These are phyloP conservation scores for Eucalyptus cloeziana DNA, from an alignment of 345 rosid species.

Conservation along the genomic window DNA sequence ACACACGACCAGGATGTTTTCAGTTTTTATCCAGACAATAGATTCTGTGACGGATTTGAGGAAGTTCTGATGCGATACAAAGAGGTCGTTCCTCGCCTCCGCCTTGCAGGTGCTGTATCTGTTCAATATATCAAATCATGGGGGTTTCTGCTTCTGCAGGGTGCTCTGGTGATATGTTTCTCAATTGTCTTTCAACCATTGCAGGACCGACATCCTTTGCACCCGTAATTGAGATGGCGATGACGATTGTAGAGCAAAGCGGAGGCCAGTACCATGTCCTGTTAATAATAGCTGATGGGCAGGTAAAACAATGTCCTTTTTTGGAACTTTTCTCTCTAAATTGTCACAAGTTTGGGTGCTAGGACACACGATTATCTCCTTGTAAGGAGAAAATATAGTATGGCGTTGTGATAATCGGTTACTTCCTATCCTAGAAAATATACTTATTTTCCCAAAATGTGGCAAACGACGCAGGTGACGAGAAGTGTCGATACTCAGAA, in stretches of 20 bases:
- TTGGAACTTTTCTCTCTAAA: neutral
- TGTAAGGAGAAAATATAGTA: neutral
- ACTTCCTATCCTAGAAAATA: neutral
- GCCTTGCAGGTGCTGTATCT: neutral
- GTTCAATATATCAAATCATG: neutral
- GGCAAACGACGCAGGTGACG: conserved; percentile 39
- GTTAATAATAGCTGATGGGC: conserved; percentile 90
- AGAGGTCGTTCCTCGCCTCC: neutral
- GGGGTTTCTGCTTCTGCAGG: neutral
- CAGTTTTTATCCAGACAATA: neutral
- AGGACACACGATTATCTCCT: neutral
- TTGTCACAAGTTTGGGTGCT: neutral
- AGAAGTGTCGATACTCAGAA: conserved; percentile 61
- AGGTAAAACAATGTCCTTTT: conserved; percentile 22
- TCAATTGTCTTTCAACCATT: neutral
- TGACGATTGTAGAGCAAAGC: conserved; percentile 78
- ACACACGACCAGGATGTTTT: neutral
- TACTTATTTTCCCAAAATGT: neutral
- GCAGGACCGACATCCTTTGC: conserved; percentile 95
- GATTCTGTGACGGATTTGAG: neutral
- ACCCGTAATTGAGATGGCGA: conserved; percentile 76
- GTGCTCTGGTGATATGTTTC: neutral
- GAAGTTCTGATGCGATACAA: neutral
- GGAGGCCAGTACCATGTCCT: conserved; percentile 90
- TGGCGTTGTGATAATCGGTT: neutral